Conservation (phyloP, 192 early-diverging fungal genomes). For the Rhizophlyctis rosea region DNA sequence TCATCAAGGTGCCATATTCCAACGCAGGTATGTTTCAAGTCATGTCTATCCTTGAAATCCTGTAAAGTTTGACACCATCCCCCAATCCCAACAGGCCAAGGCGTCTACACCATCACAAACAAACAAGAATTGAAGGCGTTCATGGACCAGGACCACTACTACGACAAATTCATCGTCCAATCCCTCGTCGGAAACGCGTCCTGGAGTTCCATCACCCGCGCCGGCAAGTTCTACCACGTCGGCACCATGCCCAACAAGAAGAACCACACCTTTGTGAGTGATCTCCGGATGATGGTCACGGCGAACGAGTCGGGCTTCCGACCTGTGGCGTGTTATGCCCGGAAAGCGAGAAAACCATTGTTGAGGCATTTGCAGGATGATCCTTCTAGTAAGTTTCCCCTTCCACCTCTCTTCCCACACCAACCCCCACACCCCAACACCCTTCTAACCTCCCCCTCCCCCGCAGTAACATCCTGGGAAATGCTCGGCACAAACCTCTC, state of each 20-base stretch:
- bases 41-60: not conserved
- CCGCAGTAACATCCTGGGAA: conserved; percentile 73
- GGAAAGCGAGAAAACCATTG: conserved; percentile 71
- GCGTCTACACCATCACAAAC: conserved; percentile 87
- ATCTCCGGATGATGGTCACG: conserved; percentile 86
- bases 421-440: too few relatives aligned
- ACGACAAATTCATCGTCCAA: conserved; percentile 91
- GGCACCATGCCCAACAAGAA: conserved; percentile 90
- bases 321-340: conserved; percentile 79
- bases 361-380: conserved; percentile 53
- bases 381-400: conserved; percentile 42
- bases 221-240: conserved; percentile 84
- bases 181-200: conserved; percentile 83
- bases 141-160: conserved; percentile 73
- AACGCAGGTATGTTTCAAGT: conserved; percentile 60
- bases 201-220: conserved; percentile 69
- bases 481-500: conserved; percentile 89
- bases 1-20: conserved; percentile 81
- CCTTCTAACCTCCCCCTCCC: too few relatives aligned
- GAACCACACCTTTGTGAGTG: conserved; percentile 79
- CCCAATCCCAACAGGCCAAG: conserved; percentile 55
- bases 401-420: conserved; percentile 15
- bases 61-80: not conserved
- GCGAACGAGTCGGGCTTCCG: conserved; percentile 71
- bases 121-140: conserved; percentile 68